Evolutionary conservation across 257 asterid genomes (phyloP).

Genomic region (Scutellaria baicalensis): DNA sequence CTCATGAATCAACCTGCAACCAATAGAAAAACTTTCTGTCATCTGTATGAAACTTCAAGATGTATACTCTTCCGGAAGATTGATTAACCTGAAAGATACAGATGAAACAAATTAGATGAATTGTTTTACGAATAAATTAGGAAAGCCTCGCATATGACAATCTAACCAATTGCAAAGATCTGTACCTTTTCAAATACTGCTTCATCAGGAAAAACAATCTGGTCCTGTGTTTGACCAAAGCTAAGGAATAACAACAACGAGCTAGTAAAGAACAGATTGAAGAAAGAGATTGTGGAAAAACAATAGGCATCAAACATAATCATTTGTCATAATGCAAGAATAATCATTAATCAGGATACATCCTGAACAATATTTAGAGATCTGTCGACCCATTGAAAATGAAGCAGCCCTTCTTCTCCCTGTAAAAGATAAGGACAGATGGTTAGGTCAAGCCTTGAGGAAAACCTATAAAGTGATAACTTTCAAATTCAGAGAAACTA

Average conservation of each 20-base stretch:
- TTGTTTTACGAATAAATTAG: too few species aligned
- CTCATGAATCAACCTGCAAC: slow-evolving; percentile 69
- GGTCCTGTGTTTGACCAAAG: slow-evolving; percentile 56
- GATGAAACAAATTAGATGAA: slow-evolving; percentile 10
- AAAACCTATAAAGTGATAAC: too few species aligned
- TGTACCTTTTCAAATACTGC: slow-evolving; percentile 83
- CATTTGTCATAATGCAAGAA: neutral
- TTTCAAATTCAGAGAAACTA: neutral
- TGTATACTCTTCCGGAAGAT: slow-evolving; percentile 85
- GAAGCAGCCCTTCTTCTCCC: slow-evolving; percentile 92
- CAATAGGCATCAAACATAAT: neutral
- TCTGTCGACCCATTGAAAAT: slow-evolving; percentile 91
- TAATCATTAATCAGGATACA: slow-evolving; percentile 50
- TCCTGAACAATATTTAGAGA: slow-evolving; percentile 60
- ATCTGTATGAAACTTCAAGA: slow-evolving; percentile 78
- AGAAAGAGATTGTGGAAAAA: neutral
- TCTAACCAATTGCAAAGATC: slow-evolving; percentile 3
- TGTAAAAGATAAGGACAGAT: slow-evolving; percentile 20
- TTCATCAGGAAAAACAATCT: slow-evolving; percentile 86
- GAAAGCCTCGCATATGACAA: neutral
- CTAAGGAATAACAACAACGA: slow-evolving; percentile 40
- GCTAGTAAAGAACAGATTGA: neutral
- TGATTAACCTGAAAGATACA: slow-evolving; percentile 62
- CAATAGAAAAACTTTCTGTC: slow-evolving; percentile 91
- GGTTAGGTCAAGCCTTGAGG: neutral